Base-by-base conservation (phyloP, 1,284 basidiomycete species). In the Leccinum subspadiceum region DNA sequence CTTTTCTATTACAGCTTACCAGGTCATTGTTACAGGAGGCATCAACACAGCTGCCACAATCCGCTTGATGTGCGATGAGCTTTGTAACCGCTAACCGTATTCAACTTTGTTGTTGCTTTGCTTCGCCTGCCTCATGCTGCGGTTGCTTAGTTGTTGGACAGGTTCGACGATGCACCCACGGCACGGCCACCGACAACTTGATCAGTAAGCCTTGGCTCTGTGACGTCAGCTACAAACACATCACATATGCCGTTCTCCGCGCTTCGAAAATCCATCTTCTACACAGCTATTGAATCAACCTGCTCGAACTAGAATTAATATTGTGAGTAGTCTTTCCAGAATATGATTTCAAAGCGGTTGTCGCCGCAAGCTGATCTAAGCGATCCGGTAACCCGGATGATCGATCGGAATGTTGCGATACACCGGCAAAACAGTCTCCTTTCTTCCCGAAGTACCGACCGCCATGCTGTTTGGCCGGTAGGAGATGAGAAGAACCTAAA, bases 151-250 rank as follows among this genome's bases (percentile, higher is more conserved):
- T 41, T 33, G 8, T 41, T 41, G 39, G 57, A 59, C 60, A 59
- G 59, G 70, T 69, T 56, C 17, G 78, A 84, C 5, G 37, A 39
- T 29, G 20, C 29, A 29, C 29, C 8, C 29, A 29, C 29, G 29
- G 29, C 29, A 29, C 29, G 29, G 29, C n/a, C 31, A 78, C 81
- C 63, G 80, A 80, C n/a, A 33, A 44, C 78, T 78, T 33, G 75
- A 82, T 26, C 29, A 46, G 13, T 54, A 20, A 51, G 44, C 20
- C 39, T 53, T 53, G 44, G 3, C 6, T 17, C 48, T 12, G 17
- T 44, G 41, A 17, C 41, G 31, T 6, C 60, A 83, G 83, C 80
- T 24, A 2, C 85, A 54, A 85, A 86, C 62, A 85, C 86, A 84
- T 84, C 64, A 37, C 64, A 79, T 71, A 31, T 7, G 22, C 13